A percentile compares a stretch with the other conserved stretches of the same genome.
These are phyloP conservation scores for Curvularia sp. DNA, from an alignment of 2,329 filamentous ascomycete genomes.

Conservation along the genomic window DNA sequence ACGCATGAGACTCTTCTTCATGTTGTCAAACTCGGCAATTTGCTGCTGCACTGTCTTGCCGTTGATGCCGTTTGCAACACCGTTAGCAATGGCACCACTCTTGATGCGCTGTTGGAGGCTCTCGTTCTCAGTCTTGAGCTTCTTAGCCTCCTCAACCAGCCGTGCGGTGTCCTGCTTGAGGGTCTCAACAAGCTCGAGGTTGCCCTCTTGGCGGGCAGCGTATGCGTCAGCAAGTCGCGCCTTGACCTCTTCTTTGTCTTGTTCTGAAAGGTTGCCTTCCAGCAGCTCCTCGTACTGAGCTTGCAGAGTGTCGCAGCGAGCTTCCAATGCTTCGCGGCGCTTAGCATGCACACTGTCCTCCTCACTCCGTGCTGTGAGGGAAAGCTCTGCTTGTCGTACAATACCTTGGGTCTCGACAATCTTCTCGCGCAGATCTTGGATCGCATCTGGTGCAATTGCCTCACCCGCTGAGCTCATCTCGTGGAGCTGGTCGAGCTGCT, in stretches of 20 bases:
- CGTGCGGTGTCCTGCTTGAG: constrained; percentile 77
- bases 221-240: constrained; percentile 78
- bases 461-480: constrained; percentile 80
- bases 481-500: constrained; percentile 79
- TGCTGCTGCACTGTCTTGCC: constrained; percentile 96
- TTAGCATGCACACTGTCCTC: constrained; percentile 67
- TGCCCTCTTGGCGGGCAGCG: constrained; percentile 74
- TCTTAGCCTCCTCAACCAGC: constrained; percentile 81
- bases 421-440: constrained; percentile 76
- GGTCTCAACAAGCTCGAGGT: constrained; percentile 75
- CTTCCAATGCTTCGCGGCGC: constrained; percentile 77
- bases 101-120: constrained; percentile 78
- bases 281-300: constrained; percentile 85
- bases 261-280: constrained; percentile 76
- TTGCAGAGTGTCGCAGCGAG: constrained; percentile 75
- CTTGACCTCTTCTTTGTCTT: constrained; percentile 85
- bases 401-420: constrained; percentile 91
- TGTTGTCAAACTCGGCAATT: constrained; percentile 97
- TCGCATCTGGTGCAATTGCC: constrained; percentile 78
- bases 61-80: constrained; percentile 64
- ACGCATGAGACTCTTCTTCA: constrained; percentile 99
- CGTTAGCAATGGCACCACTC: constrained; percentile 67
- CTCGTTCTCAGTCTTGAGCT: constrained; percentile 80
- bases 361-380: constrained; percentile 73
- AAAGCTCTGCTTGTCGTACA: constrained; percentile 89